These are phyloP conservation scores for Nepenthes gracilis DNA, from an alignment of 148 eudicot species.

Conservation along the genomic window DNA sequence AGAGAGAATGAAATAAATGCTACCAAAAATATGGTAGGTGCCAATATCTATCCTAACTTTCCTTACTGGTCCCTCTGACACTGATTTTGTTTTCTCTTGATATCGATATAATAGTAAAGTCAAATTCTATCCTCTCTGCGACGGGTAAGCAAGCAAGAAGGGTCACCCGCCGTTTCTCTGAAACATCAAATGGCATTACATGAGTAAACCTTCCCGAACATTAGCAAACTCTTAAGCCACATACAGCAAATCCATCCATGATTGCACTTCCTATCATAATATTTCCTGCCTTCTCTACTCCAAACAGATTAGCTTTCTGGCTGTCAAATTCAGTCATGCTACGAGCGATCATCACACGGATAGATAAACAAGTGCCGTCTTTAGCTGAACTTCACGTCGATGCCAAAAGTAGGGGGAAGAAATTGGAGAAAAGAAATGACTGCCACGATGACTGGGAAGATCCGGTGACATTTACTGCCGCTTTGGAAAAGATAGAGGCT, in stretches of 20 bases:
- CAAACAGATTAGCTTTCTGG: slow-evolving; percentile 78
- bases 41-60: no score
- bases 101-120: no score
- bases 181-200: neutral
- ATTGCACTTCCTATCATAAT: neutral
- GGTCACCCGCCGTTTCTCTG: neutral
- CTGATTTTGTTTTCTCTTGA: no score
- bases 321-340: slow-evolving; percentile 68
- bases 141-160: neutral
- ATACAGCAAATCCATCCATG: no score
- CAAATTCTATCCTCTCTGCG: no score
- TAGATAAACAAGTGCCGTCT: slow-evolving; percentile 24
- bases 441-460: slow-evolving; percentile 74
- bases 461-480: slow-evolving; percentile 44
- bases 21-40: no score
- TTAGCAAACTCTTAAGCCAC: no score
- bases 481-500: slow-evolving; percentile 80
- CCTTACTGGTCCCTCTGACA: no score
- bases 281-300: neutral
- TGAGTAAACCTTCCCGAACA: neutral
- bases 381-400: slow-evolving; percentile 11
- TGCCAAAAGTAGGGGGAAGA: slow-evolving; percentile 19
- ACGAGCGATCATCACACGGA: slow-evolving; percentile 57
- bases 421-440: slow-evolving; percentile 30
- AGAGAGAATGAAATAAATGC: no score